phyloP scores from a whole-genome alignment of 2,329 filamentous ascomycete genomes.

The Fusarium robinianum region DNA sequence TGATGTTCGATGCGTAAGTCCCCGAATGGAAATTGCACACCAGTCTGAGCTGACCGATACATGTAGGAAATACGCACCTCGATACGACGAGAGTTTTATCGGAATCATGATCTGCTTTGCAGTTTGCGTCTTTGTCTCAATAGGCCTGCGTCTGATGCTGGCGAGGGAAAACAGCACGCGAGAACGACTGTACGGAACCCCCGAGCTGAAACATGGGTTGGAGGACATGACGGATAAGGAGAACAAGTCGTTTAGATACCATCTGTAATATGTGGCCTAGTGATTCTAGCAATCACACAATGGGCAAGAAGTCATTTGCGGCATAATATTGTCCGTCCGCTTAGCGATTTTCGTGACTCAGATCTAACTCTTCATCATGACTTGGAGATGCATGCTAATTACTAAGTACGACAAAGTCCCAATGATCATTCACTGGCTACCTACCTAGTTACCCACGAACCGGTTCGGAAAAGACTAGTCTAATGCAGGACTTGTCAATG shows the following conservation, averaged over 20 bases:
- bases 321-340: no score
- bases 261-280: no score
- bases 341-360: no score
- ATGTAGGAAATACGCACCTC: conserved; percentile 36
- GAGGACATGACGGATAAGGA: conserved; percentile 46
- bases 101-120: conserved; percentile 42
- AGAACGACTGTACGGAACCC: conserved; percentile 38
- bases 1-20: conserved; percentile 40
- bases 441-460: no score
- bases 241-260: conserved; percentile 30
- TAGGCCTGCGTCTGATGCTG: conserved; percentile 37
- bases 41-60: not conserved
- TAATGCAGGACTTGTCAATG: no score
- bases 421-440: no score
- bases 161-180: conserved; percentile 38
- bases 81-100: conserved; percentile 37
- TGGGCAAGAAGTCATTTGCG: no score
- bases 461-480: no score
- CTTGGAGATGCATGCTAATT: no score
- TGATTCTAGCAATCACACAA: conserved; percentile 1
- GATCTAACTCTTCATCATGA: no score
- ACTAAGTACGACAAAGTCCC: no score
- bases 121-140: conserved; percentile 38
- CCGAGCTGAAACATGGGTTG: conserved; percentile 42
- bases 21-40: not conserved